phyloP scores from a whole-genome alignment of 2,329 filamentous ascomycete genomes.

The Arthroderma sp. region DNA sequence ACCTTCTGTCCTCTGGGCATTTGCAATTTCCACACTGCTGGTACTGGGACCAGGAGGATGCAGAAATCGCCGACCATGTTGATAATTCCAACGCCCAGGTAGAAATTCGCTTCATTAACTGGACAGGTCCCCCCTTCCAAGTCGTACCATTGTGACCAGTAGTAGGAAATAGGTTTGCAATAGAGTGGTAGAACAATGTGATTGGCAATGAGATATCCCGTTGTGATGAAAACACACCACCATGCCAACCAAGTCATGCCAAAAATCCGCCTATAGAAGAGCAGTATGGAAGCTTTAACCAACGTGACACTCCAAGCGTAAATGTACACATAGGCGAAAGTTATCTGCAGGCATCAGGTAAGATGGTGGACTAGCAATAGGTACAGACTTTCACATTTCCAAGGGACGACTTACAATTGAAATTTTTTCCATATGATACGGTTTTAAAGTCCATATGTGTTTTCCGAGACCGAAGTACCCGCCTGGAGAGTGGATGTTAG shows the following conservation, averaged over 20 bases:
- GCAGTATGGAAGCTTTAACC: constrained; percentile 9
- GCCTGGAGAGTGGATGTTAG: background rate
- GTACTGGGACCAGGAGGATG: constrained; percentile 12
- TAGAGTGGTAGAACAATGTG: constrained; percentile 5
- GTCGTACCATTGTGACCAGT: constrained; percentile 8
- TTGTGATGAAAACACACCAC: constrained; percentile 4
- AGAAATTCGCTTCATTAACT: constrained; percentile 6
- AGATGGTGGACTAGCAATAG: no score
- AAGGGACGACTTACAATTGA: background rate
- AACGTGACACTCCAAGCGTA: constrained; percentile 6
- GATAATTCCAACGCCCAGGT: constrained; percentile 8
- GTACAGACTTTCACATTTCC: no score
- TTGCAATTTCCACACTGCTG: constrained; percentile 15
- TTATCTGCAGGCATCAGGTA: constrained; percentile 1
- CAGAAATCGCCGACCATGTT: constrained; percentile 9
- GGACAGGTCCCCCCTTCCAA: background rate
- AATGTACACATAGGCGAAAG: constrained; percentile 3
- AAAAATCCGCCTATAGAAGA: constrained; percentile 10
- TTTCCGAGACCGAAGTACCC: constrained; percentile 3
- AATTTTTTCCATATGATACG: background rate
- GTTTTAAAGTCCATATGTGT: constrained; percentile 4
- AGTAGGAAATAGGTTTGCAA: constrained; percentile 7
- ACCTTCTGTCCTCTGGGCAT: constrained; percentile 23
- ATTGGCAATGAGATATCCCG: constrained; percentile 8
- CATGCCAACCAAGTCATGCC: constrained; percentile 4